Base-by-base conservation (phyloP, 1,139 yeast genomes). In the Hansenula lynferdii region DNA sequence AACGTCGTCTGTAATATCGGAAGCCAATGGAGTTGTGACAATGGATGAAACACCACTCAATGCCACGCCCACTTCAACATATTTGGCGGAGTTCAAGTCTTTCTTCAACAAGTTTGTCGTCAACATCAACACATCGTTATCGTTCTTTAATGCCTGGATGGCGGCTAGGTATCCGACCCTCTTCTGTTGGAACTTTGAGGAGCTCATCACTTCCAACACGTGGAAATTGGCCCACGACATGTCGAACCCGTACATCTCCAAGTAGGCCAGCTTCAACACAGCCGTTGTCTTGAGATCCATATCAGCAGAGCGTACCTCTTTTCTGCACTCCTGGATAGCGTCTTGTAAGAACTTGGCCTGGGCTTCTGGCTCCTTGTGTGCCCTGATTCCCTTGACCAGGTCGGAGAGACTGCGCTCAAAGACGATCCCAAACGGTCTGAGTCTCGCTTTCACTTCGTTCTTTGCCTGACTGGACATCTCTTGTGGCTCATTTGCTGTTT, bases 201-300 rank as follows among this genome's bases (percentile, higher is more conserved):
- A 81, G 18, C 96, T 80, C 97, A 94, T 92, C 28, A 92, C 97
- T 60, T 94, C 98, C 47, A 94, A 64, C 22, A 92, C 87, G 57
- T 87, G 90, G 64, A 94, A 94, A 50, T 89, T 85, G 36, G 96
- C 89, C 97, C 97, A 94, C 11, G 95, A 74, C 96, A 94, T 90
- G 60, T 94, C 98, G 57, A 80, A 87, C 2, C 99, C 98, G 51
- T 87, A 89, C 97, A 94, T 92, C 58, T 92, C 98, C 57, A 92
- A 65, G 56, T 94, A 94, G 2, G 97, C 77, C 49, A 94, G 66
- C 58, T 94, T 94, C 54, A 92, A 70, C 3, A 92, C 72, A 0
- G 97, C 96, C 72, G 80, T 89, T 2, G 97, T 86, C 63, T 94
- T 94, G 40, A 82, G 67, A 47, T 86, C 95, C 61, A 89, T 66